Evolutionary conservation across 2,329 filamentous ascomycete species (phyloP).

Genomic region (Apiospora rasikravindrae): DNA sequence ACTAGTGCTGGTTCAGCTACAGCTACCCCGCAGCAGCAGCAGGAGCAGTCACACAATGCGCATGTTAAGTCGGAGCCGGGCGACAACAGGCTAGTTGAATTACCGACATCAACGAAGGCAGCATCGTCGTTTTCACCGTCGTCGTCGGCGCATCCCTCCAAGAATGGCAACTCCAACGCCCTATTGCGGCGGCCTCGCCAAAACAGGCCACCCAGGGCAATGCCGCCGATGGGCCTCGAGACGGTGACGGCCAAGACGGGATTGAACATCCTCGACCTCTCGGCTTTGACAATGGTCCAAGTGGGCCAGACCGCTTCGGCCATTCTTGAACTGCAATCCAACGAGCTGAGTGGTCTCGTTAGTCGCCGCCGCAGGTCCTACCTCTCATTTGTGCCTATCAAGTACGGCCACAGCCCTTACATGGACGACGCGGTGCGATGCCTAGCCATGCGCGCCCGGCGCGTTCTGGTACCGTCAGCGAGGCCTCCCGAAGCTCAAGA

Average conservation of each 20-base stretch:
- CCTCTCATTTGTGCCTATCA: slow-evolving; percentile 23
- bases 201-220: slow-evolving; percentile 15
- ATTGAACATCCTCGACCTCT: slow-evolving; percentile 27
- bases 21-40: background rate
- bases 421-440: slow-evolving; percentile 28
- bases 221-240: slow-evolving; percentile 27
- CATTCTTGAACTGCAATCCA: slow-evolving; percentile 21
- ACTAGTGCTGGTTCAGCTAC: background rate
- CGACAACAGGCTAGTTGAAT: background rate
- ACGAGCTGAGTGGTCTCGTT: slow-evolving; percentile 21
- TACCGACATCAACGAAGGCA: background rate
- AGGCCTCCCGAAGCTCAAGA: slow-evolving; percentile 2
- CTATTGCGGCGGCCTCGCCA: background rate
- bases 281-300: slow-evolving; percentile 25
- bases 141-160: background rate
- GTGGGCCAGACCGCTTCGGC: slow-evolving; percentile 24
- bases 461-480: slow-evolving; percentile 22
- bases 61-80: slow-evolving; percentile 5
- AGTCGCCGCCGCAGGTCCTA: slow-evolving; percentile 24
- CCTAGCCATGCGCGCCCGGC: slow-evolving; percentile 25
- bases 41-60: background rate
- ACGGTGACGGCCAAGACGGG: slow-evolving; percentile 23
- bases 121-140: background rate
- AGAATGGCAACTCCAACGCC: background rate
- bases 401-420: slow-evolving; percentile 23